Conservation (phyloP, 1,284 basidiomycete species). For the Puccinia novopanici region DNA sequence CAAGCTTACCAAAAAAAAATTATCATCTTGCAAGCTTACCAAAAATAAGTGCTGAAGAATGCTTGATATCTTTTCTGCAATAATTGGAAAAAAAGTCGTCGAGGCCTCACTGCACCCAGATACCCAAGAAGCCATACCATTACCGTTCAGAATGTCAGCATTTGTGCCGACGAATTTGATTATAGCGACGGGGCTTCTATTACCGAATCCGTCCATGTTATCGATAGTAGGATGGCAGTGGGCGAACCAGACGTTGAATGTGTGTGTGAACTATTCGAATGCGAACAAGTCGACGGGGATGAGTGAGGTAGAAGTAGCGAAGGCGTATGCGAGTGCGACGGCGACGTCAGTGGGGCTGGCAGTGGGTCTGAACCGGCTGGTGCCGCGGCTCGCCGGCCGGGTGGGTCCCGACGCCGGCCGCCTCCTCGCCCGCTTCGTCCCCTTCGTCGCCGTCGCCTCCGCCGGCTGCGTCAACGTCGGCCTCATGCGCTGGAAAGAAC, state of each 20-base stretch:
- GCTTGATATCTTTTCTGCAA: too few relatives aligned
- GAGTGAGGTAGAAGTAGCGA: slow-evolving; percentile 54
- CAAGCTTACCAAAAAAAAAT: too few relatives aligned
- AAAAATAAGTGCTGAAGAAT: too few relatives aligned
- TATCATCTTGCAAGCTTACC: too few relatives aligned
- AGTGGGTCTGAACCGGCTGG: slow-evolving; percentile 62
- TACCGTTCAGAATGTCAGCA: slow-evolving; percentile 64
- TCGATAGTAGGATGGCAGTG: slow-evolving; percentile 65
- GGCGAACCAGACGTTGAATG: slow-evolving; percentile 64
- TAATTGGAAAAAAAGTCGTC: slow-evolving; percentile 56
- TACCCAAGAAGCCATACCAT: slow-evolving; percentile 61
- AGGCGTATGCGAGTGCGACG: slow-evolving; percentile 63
- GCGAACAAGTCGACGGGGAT: slow-evolving; percentile 55
- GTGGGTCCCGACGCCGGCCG: slow-evolving; percentile 57
- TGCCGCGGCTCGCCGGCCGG: slow-evolving; percentile 59
- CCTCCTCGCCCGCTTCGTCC: slow-evolving; percentile 61
- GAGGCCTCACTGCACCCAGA: slow-evolving; percentile 62
- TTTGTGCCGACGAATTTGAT: slow-evolving; percentile 65
- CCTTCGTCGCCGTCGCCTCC: slow-evolving; percentile 63
- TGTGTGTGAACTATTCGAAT: slow-evolving; percentile 57
- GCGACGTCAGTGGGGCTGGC: slow-evolving; percentile 63
- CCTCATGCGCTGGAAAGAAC: slow-evolving; percentile 66
- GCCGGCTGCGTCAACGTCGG: slow-evolving; percentile 64
- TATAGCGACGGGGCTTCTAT: slow-evolving; percentile 62
- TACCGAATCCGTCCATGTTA: slow-evolving; percentile 59